Conservation (phyloP, 176 grass and related monocot genomes). For the Oryza glaberrima region DNA sequence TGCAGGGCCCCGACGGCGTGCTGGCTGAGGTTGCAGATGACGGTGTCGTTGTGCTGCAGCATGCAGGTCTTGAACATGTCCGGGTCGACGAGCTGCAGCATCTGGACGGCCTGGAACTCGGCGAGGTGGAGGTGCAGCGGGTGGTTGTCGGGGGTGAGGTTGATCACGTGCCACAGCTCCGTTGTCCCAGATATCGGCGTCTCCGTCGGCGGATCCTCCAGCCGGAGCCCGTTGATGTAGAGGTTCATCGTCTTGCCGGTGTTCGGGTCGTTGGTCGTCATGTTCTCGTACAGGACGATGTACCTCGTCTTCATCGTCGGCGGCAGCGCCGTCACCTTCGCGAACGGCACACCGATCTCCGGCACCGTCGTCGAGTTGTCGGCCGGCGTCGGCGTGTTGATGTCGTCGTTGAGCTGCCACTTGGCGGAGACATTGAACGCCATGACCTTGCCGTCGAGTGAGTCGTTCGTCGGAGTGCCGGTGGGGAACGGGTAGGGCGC, state of each 20-base stretch:
- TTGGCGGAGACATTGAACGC: constrained; percentile 24
- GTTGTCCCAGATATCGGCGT: constrained; percentile 58
- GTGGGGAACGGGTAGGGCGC: constrained; percentile 47
- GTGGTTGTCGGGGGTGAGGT: constrained; percentile 79
- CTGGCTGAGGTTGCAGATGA: no score
- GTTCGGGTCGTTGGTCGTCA: background rate
- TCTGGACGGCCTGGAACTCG: constrained; percentile 45
- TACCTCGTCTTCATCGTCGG: constrained; percentile 34
- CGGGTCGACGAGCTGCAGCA: constrained; percentile 43
- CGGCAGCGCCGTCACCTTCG: constrained; percentile 11
- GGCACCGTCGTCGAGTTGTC: constrained; percentile 20
- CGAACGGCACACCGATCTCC: constrained; percentile 31
- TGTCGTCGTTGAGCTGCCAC: background rate
- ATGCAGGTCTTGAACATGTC: no score
- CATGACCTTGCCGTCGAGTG: constrained; percentile 44
- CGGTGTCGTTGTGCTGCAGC: no score
- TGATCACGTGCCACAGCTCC: constrained; percentile 79
- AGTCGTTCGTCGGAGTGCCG: background rate
- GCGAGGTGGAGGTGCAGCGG: constrained; percentile 72
- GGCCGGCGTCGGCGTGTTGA: no score
- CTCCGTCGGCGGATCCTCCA: constrained; percentile 67
- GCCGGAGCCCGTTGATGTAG: constrained; percentile 52
- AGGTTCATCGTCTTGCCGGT: no score
- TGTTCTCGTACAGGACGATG: constrained; percentile 75
- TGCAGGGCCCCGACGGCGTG: no score